These are phyloP conservation scores for Symmetrospora coprosmae DNA, from an alignment of 768 basidiomycete genomes.

Conservation along the genomic window DNA sequence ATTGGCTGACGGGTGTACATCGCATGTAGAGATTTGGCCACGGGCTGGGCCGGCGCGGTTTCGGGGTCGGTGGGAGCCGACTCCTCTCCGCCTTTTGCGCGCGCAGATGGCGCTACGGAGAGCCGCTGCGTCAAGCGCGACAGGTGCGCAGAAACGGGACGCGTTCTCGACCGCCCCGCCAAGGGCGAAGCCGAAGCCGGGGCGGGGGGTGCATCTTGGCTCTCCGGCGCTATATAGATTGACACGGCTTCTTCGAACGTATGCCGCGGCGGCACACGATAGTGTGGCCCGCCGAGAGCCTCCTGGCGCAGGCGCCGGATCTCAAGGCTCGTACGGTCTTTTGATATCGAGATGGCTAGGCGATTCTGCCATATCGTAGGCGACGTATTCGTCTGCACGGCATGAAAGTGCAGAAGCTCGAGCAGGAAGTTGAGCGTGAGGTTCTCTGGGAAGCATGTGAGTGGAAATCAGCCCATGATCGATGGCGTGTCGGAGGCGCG, in stretches of 20 bases:
- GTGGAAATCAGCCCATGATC: neutral
- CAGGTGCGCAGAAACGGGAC: neutral
- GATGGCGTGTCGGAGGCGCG: slow-evolving; percentile 5
- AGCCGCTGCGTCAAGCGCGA: no score
- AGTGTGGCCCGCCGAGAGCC: no score
- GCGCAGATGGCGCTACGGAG: no score
- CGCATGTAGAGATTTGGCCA: neutral
- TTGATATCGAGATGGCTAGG: neutral
- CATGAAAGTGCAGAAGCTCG: slow-evolving; percentile 15
- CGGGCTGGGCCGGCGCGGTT: neutral
- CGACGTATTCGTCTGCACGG: neutral
- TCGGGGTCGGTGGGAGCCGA: neutral
- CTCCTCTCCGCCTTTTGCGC: no score
- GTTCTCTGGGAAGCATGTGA: neutral
- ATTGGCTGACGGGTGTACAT: neutral
- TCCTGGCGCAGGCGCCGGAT: no score
- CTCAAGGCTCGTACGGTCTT: neutral
- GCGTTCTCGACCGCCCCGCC: no score
- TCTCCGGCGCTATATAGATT: no score
- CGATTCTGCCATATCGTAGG: slow-evolving; percentile 18
- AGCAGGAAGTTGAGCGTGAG: slow-evolving; percentile 19
- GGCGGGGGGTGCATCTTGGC: no score
- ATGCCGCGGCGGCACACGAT: no score
- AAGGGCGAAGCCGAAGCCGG: no score
- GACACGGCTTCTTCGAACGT: no score